Conservation (phyloP, 805 yeast species). For the Sugiyamaella floridensis region DNA sequence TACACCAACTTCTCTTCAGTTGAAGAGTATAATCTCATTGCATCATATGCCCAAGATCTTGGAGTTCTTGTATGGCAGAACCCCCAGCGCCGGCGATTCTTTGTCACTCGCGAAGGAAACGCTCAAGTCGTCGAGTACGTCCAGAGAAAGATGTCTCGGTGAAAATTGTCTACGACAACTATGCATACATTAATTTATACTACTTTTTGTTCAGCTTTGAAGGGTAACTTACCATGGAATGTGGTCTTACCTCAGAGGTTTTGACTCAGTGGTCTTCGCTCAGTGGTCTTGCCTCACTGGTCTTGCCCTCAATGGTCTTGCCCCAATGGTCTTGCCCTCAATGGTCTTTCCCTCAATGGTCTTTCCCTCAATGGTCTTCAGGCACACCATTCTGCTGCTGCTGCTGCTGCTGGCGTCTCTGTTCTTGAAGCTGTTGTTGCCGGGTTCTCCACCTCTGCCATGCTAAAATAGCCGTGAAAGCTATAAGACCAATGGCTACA, state of each 20-base stretch:
- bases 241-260: too few species aligned
- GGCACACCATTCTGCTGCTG: neutral
- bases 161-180: neutral
- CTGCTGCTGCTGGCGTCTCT: constrained; percentile 3
- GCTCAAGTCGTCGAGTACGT: constrained; percentile 89
- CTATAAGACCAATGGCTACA: neutral
- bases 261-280: too few species aligned
- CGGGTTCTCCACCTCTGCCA: constrained; percentile 1
- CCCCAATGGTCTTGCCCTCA: too few species aligned
- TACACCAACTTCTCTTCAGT: constrained; percentile 78
- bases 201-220: too few species aligned
- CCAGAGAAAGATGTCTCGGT: constrained; percentile 39
- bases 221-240: neutral
- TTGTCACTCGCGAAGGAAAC: constrained; percentile 82
- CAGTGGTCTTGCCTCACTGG: too few species aligned
- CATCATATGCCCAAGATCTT: constrained; percentile 77
- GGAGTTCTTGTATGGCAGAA: constrained; percentile 92
- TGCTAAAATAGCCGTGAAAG: constrained; percentile 1
- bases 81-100: constrained; percentile 59
- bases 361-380: neutral
- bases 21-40: constrained; percentile 65
- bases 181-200: neutral
- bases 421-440: neutral
- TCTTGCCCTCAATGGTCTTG: too few species aligned
- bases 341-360: too few species aligned